Conservation (phyloP, 768 basidiomycete genomes). For the Lactifluus volemus region DNA sequence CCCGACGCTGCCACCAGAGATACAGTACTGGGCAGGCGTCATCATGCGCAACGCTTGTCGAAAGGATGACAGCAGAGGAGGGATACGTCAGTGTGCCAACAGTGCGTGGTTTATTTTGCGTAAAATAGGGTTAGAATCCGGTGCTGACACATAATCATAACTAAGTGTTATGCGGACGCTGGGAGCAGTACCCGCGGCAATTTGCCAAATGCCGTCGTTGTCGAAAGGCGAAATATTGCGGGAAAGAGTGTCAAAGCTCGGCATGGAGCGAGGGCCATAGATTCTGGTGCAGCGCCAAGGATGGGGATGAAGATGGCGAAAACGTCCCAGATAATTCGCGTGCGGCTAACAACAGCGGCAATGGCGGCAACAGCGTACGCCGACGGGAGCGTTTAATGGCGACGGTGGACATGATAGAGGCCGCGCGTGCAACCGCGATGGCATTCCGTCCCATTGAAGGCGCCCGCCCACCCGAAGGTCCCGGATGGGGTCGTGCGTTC, state of each 20-base stretch:
- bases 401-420: slow-evolving; percentile 17
- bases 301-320: slow-evolving; percentile 35
- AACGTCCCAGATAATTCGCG: slow-evolving; percentile 17
- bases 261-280: slow-evolving; percentile 96
- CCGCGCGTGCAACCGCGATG: slow-evolving; percentile 17
- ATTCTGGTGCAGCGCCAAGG: slow-evolving; percentile 81
- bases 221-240: slow-evolving; percentile 97
- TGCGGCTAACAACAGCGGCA: not conserved
- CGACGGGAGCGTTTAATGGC: slow-evolving; percentile 15
- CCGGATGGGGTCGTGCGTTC: slow-evolving; percentile 19
- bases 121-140: not conserved
- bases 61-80: slow-evolving; percentile 89
- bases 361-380: slow-evolving; percentile 5
- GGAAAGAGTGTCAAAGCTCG: slow-evolving; percentile 92
- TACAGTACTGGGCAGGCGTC: slow-evolving; percentile 99
- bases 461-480: slow-evolving; percentile 8
- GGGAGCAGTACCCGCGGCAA: slow-evolving; percentile 89
- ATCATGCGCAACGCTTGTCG: slow-evolving; percentile 99
- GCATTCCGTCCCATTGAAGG: slow-evolving; percentile 15
- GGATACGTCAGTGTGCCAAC: slow-evolving; percentile 95
- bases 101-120: slow-evolving; percentile 41
- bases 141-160: not conserved
- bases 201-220: slow-evolving; percentile 97
- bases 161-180: slow-evolving; percentile 86
- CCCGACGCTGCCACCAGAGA: slow-evolving; percentile 73